Evolutionary conservation across 257 asterid genomes (phyloP).

Genomic region (Thymus mandschuricus): DNA sequence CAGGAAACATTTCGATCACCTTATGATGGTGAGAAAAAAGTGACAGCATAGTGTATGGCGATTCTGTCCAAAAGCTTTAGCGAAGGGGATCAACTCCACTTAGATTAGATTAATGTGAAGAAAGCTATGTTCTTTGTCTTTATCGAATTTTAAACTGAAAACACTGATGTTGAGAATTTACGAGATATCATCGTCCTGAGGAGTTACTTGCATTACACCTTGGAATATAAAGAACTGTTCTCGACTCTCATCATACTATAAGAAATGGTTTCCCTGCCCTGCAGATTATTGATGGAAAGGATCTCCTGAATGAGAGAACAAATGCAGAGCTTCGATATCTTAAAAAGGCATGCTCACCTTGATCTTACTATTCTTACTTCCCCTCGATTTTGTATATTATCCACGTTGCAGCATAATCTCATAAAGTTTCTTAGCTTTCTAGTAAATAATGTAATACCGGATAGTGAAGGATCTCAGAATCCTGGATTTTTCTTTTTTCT

Average conservation of each 20-base stretch:
- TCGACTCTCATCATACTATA: neutral
- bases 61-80: neutral
- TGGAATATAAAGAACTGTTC: neutral
- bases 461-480: constrained; percentile 4
- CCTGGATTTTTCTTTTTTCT: neutral
- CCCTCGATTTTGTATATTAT: neutral
- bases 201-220: neutral
- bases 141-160: neutral
- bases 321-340: constrained; percentile 79
- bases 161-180: neutral
- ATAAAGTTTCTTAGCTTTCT: neutral
- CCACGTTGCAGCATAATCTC: neutral
- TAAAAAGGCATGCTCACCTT: constrained; percentile 60
- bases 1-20: neutral
- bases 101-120: constrained; percentile 1
- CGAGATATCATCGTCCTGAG: neutral
- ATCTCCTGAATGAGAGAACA: constrained; percentile 84
- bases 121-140: neutral
- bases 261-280: constrained; percentile 14
- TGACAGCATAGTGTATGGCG: neutral
- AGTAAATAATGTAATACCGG: neutral
- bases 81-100: neutral
- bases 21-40: neutral
- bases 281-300: constrained; percentile 86
- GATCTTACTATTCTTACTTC: neutral